Base-by-base conservation (phyloP, 2,329 filamentous ascomycete genomes). In the Trichoderma koningii region DNA sequence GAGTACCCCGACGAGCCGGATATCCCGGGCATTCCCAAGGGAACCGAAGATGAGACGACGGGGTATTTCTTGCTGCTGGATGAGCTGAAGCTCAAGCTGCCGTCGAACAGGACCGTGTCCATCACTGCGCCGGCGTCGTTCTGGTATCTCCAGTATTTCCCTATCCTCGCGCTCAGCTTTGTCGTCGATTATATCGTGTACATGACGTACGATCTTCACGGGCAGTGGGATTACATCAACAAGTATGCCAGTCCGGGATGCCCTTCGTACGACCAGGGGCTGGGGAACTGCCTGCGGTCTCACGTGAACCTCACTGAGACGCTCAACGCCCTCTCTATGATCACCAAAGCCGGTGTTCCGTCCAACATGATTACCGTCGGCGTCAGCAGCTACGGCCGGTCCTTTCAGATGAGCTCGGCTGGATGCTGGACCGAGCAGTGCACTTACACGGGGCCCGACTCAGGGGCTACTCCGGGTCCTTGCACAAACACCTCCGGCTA, bases 241-340 rank as follows among this genome's bases (percentile, higher is more conserved):
- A 51, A 67, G 4, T 72, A 64, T 44, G 57, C 69, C 0, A 65
- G 42, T 7, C 66, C 71, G 1, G 72, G 70, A 4, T 78, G 75
- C 38, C 45, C 42, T 0, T 65, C 59, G 28, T 51, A 51, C 17
- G 48, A 51, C 6, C 23, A 28, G 15, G 48, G 48, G 1, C 23
- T 51, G 7, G 76, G 76, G 3, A 76, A 75, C 60, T 78, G 75
- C 63, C 72, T 79, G 0, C 70, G 74, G 6, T 73, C 70, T 3
- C 76, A 78, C 17, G 64, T 79, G 55, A 79, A 79, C 61, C 41
- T 70, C 10, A 79, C 71, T 1, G 77, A 80, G 61, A 77, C 75
- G 0, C 56, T 64, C 0, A 67, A 69, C 15, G 66, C 77, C n/a
- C 60, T 63, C 7, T 44, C 51, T 5, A 63, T 63, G 60, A 71